phyloP scores from a whole-genome alignment of 73 alveolate genomes.

The Symbiodinium pilosum region DNA sequence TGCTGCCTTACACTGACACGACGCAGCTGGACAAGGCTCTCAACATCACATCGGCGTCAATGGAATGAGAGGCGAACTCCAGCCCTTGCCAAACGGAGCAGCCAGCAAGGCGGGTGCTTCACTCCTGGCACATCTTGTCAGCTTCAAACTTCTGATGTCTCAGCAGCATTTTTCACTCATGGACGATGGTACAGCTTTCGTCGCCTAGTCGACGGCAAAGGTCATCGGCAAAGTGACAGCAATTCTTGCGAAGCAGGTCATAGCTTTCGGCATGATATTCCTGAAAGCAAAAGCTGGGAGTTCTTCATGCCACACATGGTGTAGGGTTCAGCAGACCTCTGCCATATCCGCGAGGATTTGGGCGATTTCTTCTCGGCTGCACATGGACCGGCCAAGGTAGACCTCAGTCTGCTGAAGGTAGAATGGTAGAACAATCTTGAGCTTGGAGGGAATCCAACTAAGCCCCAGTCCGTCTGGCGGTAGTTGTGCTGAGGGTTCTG shows the following conservation, averaged over 20 bases:
- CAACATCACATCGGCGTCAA: too few relatives aligned
- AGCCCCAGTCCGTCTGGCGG: conserved; percentile 2
- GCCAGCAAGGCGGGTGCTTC: conserved; percentile 27
- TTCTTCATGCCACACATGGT: too few relatives aligned
- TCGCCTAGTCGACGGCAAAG: conserved; percentile 19
- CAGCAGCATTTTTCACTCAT: too few relatives aligned
- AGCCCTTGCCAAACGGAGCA: neutral
- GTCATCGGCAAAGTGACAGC: conserved; percentile 60
- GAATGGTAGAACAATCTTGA: neutral
- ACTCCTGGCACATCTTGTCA: too few relatives aligned
- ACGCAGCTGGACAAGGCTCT: neutral
- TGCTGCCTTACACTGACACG: neutral
- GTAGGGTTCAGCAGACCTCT: too few relatives aligned
- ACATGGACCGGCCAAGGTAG: conserved; percentile 12
- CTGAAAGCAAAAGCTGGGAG: too few relatives aligned
- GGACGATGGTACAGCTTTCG: too few relatives aligned
- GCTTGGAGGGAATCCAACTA: neutral
- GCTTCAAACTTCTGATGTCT: too few relatives aligned
- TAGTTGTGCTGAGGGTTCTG: conserved; percentile 23
- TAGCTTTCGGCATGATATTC: conserved; percentile 27
- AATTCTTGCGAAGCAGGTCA: conserved; percentile 25
- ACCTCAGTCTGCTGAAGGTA: neutral
- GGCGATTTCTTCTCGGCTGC: conserved; percentile 11
- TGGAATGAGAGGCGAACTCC: neutral
- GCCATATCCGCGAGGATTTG: neutral